These are phyloP conservation scores for Alternaria novae-zelandiae DNA, from an alignment of 2,329 filamentous ascomycete genomes.

Conservation along the genomic window DNA sequence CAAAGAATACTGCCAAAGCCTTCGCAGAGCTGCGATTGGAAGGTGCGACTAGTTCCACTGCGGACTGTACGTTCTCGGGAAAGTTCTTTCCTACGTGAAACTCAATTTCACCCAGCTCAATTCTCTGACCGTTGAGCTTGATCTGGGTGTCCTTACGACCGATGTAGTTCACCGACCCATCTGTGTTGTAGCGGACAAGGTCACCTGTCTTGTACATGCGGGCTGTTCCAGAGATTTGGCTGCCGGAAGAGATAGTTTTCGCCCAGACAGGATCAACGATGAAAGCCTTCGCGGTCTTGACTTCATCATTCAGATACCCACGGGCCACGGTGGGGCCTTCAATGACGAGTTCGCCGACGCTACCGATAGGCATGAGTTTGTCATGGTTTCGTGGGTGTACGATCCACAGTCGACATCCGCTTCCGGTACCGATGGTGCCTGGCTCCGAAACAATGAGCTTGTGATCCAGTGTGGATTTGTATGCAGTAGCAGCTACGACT, in stretches of 20 bases:
- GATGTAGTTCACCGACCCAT: conserved; percentile 36
- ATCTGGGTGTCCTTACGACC: conserved; percentile 40
- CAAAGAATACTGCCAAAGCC: conserved; percentile 43
- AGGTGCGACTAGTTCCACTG: conserved; percentile 42
- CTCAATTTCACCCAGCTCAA: conserved; percentile 40
- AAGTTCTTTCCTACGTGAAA: conserved; percentile 43
- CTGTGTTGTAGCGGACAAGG: conserved; percentile 26
- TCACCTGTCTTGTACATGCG: conserved; percentile 33
- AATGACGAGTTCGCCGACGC: conserved; percentile 40
- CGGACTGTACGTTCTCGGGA: conserved; percentile 39
- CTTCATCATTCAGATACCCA: conserved; percentile 31
- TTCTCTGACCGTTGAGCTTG: conserved; percentile 39
- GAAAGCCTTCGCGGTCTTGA: conserved; percentile 37
- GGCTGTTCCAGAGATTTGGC: conserved; percentile 19
- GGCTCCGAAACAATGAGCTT: conserved; percentile 35
- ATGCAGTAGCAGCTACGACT: conserved; percentile 32
- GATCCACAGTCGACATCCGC: conserved; percentile 48
- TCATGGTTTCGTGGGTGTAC: conserved; percentile 50
- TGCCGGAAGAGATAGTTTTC: conserved; percentile 5
- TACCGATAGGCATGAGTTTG: conserved; percentile 41
- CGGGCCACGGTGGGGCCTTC: conserved; percentile 58
- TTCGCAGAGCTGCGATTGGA: conserved; percentile 36
- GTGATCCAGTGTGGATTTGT: conserved; percentile 33
- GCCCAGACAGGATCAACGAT: conserved; percentile 38
- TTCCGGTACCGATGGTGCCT: conserved; percentile 39